Evolutionary conservation across 768 basidiomycete genomes (phyloP).

Genomic region (Podaxis sp.): DNA sequence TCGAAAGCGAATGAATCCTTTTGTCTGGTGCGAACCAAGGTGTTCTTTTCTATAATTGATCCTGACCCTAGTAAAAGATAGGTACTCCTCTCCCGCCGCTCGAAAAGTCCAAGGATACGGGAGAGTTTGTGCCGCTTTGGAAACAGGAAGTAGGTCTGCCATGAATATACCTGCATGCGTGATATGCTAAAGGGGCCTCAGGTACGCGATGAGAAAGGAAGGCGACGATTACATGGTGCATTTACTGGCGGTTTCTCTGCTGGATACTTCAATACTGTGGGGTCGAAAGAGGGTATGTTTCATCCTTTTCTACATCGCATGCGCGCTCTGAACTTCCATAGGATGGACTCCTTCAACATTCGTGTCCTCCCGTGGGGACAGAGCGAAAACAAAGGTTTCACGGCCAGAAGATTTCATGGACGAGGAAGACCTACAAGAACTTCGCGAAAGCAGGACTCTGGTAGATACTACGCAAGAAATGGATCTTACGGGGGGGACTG

Average conservation of each 20-base stretch:
- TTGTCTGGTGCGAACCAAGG: conserved; percentile 58
- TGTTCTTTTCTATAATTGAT: neutral
- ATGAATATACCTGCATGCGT: conserved; percentile 11
- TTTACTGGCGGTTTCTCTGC: conserved; percentile 99
- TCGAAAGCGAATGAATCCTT: conserved; percentile 79
- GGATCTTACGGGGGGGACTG: conserved; percentile 60
- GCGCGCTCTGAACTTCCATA: conserved; percentile 27
- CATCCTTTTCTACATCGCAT: neutral
- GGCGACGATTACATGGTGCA: conserved; percentile 92
- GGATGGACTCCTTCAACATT: conserved; percentile 97
- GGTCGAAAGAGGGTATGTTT: conserved; percentile 85
- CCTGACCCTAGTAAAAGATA: conserved; percentile 52
- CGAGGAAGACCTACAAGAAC: conserved; percentile 90
- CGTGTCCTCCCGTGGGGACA: conserved; percentile 80
- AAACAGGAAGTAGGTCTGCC: conserved; percentile 79
- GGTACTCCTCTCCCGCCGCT: conserved; percentile 93
- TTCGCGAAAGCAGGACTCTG: conserved; percentile 69
- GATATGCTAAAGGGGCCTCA: conserved; percentile 26
- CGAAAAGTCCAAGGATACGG: conserved; percentile 89
- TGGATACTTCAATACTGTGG: conserved; percentile 95
- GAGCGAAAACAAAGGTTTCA: conserved; percentile 60
- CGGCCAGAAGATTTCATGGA: conserved; percentile 97
- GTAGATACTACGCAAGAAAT: conserved; percentile 81
- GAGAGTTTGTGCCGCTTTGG: conserved; percentile 97
- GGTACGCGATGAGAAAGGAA: conserved; percentile 92